Conservation (phyloP, 495 filamentous ascomycete species). For the Xylaria castorea region DNA sequence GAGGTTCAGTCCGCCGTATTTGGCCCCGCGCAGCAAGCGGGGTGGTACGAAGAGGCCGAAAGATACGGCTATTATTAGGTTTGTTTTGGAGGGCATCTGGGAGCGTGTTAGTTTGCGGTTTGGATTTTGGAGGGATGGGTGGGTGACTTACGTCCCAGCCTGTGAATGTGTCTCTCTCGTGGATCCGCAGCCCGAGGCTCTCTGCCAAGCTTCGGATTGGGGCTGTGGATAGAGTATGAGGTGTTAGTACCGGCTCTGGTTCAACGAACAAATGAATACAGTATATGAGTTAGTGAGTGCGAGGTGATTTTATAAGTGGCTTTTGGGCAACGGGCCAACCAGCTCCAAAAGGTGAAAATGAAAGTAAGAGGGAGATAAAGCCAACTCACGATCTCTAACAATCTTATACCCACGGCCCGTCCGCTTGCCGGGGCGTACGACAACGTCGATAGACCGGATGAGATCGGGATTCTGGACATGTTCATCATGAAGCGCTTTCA, state of each 20-base stretch:
- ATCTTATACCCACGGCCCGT: conserved; percentile 74
- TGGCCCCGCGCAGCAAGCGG: conserved; percentile 68
- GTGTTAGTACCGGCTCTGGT: conserved; percentile 9
- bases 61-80: conserved; percentile 93
- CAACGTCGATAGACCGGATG: conserved; percentile 86
- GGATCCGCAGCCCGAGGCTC: conserved; percentile 67
- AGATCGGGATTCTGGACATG: conserved; percentile 57
- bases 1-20: conserved; percentile 90
- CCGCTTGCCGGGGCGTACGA: conserved; percentile 78
- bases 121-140: background rate
- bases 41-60: conserved; percentile 90
- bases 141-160: conserved; percentile 71
- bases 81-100: conserved; percentile 69
- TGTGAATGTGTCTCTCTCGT: conserved; percentile 79
- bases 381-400: conserved; percentile 67
- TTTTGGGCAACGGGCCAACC: background rate
- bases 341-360: background rate
- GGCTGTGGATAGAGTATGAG: conserved; percentile 56
- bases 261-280: background rate
- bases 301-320: background rate
- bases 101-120: conserved; percentile 22
- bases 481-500: conserved; percentile 72
- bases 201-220: conserved; percentile 74
- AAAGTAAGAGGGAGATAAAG: background rate
- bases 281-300: background rate